These are phyloP conservation scores for Globisporangium megalacanthum DNA, from an alignment of 352 stramenopile species.

Conservation along the genomic window DNA sequence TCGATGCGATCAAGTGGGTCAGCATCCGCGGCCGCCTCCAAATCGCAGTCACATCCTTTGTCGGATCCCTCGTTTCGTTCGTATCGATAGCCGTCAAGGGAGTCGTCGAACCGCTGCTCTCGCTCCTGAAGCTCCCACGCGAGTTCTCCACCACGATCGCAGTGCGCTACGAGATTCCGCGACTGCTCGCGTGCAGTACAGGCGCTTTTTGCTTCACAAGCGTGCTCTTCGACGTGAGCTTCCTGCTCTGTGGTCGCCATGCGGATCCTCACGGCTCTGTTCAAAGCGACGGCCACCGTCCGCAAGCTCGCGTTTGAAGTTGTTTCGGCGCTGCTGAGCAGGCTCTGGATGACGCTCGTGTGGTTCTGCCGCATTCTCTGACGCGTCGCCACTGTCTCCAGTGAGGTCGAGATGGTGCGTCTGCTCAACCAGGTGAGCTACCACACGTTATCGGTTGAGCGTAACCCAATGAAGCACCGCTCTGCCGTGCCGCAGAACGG, in stretches of 20 bases:
- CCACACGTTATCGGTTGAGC: too few species aligned
- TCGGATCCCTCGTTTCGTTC: too few species aligned
- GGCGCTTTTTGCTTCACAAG: slow-evolving; percentile 8
- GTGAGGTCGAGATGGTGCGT: too few species aligned
- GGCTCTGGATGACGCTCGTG: slow-evolving; percentile 2
- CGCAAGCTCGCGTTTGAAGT: slow-evolving; percentile 21
- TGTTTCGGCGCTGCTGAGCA: slow-evolving; percentile 7
- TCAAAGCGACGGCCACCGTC: too few species aligned
- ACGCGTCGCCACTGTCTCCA: background rate
- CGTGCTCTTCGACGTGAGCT: too few species aligned
- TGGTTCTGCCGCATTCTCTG: slow-evolving; percentile 10
- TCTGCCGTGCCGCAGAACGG: too few species aligned
- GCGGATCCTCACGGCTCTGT: too few species aligned
- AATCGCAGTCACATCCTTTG: slow-evolving; percentile 14
- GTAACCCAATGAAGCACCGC: too few species aligned
- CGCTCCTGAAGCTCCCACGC: slow-evolving; percentile 19
- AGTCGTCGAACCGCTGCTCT: slow-evolving; percentile 4
- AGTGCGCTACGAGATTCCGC: slow-evolving; percentile 22
- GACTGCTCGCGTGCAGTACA: slow-evolving; percentile 22
- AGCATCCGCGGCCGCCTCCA: slow-evolving; percentile 6
- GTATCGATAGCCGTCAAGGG: too few species aligned
- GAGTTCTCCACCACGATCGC: slow-evolving; percentile 18
- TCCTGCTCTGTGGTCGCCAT: too few species aligned
- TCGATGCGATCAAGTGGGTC: slow-evolving; percentile 15
- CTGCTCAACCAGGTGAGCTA: too few species aligned